These are phyloP conservation scores for Jasminum sambac DNA, from an alignment of 257 asterid genomes.

Conservation along the genomic window DNA sequence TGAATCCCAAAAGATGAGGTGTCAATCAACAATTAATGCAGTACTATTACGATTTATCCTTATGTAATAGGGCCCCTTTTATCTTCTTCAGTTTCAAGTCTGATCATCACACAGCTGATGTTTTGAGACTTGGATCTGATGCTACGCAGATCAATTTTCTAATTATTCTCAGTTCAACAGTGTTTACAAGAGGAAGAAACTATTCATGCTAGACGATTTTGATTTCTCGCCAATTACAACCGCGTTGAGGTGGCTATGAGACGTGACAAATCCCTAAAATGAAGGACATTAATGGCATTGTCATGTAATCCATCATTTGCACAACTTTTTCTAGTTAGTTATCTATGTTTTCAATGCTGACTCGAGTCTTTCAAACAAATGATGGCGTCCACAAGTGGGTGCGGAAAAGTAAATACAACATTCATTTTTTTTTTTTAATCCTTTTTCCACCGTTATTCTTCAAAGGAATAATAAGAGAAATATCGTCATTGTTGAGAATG, in stretches of 20 bases:
- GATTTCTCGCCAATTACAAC: too few relatives aligned
- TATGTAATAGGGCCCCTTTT: conserved; percentile 28
- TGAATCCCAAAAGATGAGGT: conserved; percentile 33
- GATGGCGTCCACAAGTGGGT: conserved; percentile 44
- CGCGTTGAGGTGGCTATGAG: too few relatives aligned
- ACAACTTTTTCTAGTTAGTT: background rate
- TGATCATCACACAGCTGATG: conserved; percentile 30
- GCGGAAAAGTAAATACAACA: conserved; percentile 13
- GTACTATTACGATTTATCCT: conserved; percentile 17
- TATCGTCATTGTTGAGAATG: too few relatives aligned
- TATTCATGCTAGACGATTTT: too few relatives aligned
- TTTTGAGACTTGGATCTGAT: conserved; percentile 32
- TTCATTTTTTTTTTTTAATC: background rate
- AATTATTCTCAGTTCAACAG: background rate
- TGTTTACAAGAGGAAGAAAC: background rate
- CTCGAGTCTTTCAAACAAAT: conserved; percentile 31
- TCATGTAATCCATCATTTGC: background rate
- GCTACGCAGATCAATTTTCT: conserved; percentile 22
- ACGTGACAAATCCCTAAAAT: background rate
- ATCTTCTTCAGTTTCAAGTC: conserved; percentile 38
- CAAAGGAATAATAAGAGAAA: too few relatives aligned
- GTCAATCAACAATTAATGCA: conserved; percentile 14
- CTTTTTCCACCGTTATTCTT: background rate
- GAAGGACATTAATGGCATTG: background rate
- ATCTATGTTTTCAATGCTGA: conserved; percentile 11